These are phyloP conservation scores for Aureobasidium lini DNA, from an alignment of 2,329 filamentous ascomycete species.

Conservation along the genomic window DNA sequence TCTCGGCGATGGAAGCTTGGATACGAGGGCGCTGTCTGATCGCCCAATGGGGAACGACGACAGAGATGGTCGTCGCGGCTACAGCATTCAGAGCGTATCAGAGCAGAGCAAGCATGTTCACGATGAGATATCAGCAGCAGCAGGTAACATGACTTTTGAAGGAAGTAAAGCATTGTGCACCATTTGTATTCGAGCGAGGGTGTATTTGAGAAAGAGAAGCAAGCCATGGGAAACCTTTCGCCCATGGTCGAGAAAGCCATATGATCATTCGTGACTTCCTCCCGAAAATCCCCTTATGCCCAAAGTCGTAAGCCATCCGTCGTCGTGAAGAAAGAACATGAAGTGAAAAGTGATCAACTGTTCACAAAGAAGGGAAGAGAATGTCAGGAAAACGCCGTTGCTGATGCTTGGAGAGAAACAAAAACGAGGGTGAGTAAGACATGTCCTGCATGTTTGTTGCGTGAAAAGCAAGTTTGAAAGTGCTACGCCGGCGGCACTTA, in stretches of 20 bases:
- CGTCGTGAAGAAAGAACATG: neutral
- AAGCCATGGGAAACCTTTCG: neutral
- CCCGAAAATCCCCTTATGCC: neutral
- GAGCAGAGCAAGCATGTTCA: too few species aligned
- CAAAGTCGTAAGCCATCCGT: neutral
- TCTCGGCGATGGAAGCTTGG: too few species aligned
- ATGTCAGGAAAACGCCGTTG: neutral
- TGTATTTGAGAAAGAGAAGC: neutral
- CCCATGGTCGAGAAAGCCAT: neutral
- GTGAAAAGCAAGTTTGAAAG: neutral
- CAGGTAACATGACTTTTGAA: too few species aligned
- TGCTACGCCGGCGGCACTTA: neutral
- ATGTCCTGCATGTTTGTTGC: conserved; percentile 3
- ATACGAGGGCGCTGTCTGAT: too few species aligned
- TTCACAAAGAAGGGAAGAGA: conserved; percentile 1
- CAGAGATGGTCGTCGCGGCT: too few species aligned
- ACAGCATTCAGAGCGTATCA: too few species aligned
- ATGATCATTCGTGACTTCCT: too few species aligned
- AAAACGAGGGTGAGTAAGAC: neutral
- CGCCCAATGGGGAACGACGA: too few species aligned
- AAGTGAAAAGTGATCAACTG: neutral
- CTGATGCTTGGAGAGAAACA: neutral
- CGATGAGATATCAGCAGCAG: too few species aligned
- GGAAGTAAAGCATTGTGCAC: neutral
- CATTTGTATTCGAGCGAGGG: conserved; percentile 2